Evolutionary conservation across 768 basidiomycete genomes (phyloP).

Genomic region (Rhodotorula graminis): DNA sequence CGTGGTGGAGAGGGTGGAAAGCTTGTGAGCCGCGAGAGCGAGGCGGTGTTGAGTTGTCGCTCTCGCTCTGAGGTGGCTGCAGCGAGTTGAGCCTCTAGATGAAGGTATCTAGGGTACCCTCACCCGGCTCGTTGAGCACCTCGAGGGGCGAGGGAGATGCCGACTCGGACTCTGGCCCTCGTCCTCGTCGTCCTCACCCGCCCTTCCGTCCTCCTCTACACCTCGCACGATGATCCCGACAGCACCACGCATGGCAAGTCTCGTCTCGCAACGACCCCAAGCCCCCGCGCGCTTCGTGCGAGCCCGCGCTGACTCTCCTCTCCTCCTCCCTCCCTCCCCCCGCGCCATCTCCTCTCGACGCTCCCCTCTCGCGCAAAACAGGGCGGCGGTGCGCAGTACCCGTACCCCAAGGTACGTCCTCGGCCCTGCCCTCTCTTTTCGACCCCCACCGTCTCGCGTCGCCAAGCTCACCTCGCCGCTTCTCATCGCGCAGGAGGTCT

Average conservation of each 20-base stretch:
- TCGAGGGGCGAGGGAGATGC: too few species aligned
- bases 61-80: too few species aligned
- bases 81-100: too few species aligned
- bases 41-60: too few species aligned
- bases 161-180: too few species aligned
- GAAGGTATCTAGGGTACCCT: too few species aligned
- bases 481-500: conserved; percentile 67
- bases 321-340: neutral
- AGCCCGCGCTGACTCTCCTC: neutral
- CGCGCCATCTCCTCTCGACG: too few species aligned
- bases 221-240: conserved; percentile 25
- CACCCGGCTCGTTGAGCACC: too few species aligned
- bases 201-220: neutral
- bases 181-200: neutral
- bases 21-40: too few species aligned
- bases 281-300: fast-evolving
- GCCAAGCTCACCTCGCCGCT: neutral
- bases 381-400: conserved; percentile 59
- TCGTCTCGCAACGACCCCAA: fast-evolving
- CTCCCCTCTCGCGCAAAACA: neutral
- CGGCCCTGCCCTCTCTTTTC: neutral
- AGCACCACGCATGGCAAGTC: conserved; percentile 26
- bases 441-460: neutral
- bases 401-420: conserved; percentile 55
- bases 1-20: too few species aligned